Percentiles rank a stretch among this genome's conserved stretches.
Conservation (phyloP, 352 stramenopile species). For the Phytopythium mirpurense region DNA sequence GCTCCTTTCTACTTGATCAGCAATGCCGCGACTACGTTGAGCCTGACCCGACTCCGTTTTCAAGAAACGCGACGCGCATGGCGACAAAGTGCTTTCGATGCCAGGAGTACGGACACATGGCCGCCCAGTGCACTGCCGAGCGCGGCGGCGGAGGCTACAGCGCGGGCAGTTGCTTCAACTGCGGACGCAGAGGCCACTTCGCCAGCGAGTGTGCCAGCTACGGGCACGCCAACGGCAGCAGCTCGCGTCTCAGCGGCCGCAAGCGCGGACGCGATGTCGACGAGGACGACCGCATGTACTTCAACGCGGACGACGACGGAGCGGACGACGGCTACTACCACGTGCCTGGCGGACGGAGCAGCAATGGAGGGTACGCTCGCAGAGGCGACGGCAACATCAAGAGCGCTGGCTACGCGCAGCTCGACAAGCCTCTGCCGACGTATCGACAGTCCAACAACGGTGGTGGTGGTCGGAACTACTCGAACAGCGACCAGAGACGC, state of each 20-base stretch:
- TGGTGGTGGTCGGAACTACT: constrained; percentile 13
- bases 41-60: constrained; percentile 36
- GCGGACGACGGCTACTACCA: constrained; percentile 27
- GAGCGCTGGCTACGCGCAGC: constrained; percentile 17
- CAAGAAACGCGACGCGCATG: constrained; percentile 22
- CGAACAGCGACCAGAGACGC: constrained; percentile 16
- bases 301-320: constrained; percentile 29
- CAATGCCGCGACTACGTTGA: constrained; percentile 41
- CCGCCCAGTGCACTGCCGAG: constrained; percentile 50
- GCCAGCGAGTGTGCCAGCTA: constrained; percentile 35
- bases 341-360: constrained; percentile 16
- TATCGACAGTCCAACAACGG: constrained; percentile 16
- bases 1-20: too few species aligned
- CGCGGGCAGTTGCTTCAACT: constrained; percentile 50
- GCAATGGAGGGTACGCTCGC: constrained; percentile 3
- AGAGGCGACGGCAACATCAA: constrained; percentile 17
- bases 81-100: constrained; percentile 75
- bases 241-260: constrained; percentile 21
- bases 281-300: constrained; percentile 43
- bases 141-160: constrained; percentile 39
- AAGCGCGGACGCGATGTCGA: constrained; percentile 44
- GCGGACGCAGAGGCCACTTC: constrained; percentile 39
- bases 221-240: constrained; percentile 13
- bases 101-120: constrained; percentile 63
- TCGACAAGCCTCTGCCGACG: constrained; percentile 33